Evolutionary conservation across 1,284 basidiomycete species (phyloP), one percentile per base, ranked within the genome.

Genomic region (Bothia castanella): DNA sequence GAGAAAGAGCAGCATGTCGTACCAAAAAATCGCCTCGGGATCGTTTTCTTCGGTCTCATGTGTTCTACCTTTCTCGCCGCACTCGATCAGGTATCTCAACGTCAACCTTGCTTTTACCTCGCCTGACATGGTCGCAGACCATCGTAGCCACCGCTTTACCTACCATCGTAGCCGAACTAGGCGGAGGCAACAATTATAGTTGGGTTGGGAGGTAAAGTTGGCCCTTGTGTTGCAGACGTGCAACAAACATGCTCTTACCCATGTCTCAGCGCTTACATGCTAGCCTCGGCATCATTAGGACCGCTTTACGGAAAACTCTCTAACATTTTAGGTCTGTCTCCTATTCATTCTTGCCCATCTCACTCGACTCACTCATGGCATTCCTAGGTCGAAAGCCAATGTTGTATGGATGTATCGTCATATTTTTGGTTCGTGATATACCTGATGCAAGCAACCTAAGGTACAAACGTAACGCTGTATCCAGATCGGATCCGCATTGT

Each of bases 11-110:
- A 72, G 7, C 79, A 83, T 44, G 62, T 74, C 11, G 58, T 82
- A 2, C 82, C 81, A 5, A 71, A 80, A 51, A 82, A 82, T 62
- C 72, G 73, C 14, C 64, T 85, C 21, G 55, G 68, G 14, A 64
- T 84, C 12, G 80, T 84, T 5, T 79, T 81, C 50, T 59, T 70
- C 35, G 80, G 78, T n/a, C 64, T 84, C 32, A 80, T 81, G 73
- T 68, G 74, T 32, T 69, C 69, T 23, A 69, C 76, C 9, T 85
- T 86, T 58, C 66, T 87, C 31, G 79, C 78, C 16, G 78, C 80
- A 11, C 70, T 82, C 42, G 80, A 83, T 59, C 80, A 83, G 68
- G 80, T 78, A 51, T 47, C 59, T 59, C 21, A 30, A 29, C 5
- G 25, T 25, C 9, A 25, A 30, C 29, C 5, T 35, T 11, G 3